Percentiles rank a stretch among this genome's conserved stretches.
Conservation (phyloP, 805 yeast genomes). For the Hyphopichia homilentoma region DNA sequence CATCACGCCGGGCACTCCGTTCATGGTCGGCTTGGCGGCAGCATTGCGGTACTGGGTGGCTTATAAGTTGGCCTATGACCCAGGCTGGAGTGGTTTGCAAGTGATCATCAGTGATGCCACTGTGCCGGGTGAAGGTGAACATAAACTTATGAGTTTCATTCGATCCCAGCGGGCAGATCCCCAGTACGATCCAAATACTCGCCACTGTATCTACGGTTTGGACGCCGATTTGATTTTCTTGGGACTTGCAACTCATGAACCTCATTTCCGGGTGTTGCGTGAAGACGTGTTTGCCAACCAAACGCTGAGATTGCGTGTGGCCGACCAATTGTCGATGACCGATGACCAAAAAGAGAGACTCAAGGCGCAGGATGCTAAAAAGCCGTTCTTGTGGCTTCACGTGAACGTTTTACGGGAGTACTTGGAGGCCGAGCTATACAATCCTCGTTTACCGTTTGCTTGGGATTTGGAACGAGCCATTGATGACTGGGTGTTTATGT, state of each 20-base stretch:
- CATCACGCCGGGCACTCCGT: constrained; percentile 98
- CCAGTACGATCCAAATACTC: constrained; percentile 84
- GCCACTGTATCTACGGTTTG: constrained; percentile 94
- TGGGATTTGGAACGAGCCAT: constrained; percentile 93
- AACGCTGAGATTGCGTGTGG: constrained; percentile 39
- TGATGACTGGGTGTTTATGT: constrained; percentile 98
- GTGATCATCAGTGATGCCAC: constrained; percentile 92
- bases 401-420: constrained; percentile 85
- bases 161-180: constrained; percentile 87
- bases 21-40: constrained; percentile 85
- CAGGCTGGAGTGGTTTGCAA: constrained; percentile 89
- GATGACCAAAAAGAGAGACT: constrained; percentile 50
- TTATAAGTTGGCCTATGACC: constrained; percentile 80
- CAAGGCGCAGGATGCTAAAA: constrained; percentile 46
- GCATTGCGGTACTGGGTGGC: constrained; percentile 90
- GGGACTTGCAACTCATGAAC: constrained; percentile 97
- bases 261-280: constrained; percentile 88
- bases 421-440: constrained; percentile 71
- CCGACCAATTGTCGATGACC: constrained; percentile 54
- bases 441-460: constrained; percentile 64
- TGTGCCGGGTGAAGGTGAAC: constrained; percentile 99
- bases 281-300: constrained; percentile 95
- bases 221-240: constrained; percentile 97
- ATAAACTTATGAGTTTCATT: constrained; percentile 93
- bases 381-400: constrained; percentile 94